These are phyloP conservation scores for Hypoxylon sp. DNA, from an alignment of 2,329 filamentous ascomycete genomes.

Conservation along the genomic window DNA sequence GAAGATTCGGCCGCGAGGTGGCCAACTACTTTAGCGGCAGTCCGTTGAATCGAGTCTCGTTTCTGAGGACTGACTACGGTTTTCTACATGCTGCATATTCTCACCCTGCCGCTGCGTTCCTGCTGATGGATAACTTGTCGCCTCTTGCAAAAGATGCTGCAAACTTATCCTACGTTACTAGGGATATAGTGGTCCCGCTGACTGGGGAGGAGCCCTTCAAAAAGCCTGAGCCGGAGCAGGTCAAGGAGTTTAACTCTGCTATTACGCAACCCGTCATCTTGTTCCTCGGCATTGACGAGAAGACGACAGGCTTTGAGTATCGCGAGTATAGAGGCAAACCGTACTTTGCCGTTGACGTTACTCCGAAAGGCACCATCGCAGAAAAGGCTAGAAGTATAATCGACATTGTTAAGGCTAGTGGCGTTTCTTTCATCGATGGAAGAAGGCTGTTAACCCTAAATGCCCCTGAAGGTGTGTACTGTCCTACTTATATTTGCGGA, in stretches of 20 bases:
- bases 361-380: conserved; percentile 75
- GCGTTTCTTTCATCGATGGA: conserved; percentile 76
- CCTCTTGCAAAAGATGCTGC: conserved; percentile 76
- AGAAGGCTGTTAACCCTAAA: conserved; percentile 60
- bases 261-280: conserved; percentile 78
- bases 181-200: conserved; percentile 77
- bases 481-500: neutral
- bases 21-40: conserved; percentile 88
- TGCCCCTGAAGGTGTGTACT: conserved; percentile 62
- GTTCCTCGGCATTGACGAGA: conserved; percentile 87
- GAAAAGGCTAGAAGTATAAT: conserved; percentile 75
- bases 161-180: conserved; percentile 77
- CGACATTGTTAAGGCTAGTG: conserved; percentile 69
- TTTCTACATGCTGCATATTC: conserved; percentile 78
- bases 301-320: conserved; percentile 67
- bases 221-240: conserved; percentile 78
- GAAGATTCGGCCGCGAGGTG: conserved; percentile 83
- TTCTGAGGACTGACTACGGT: conserved; percentile 77
- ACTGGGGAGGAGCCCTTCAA: conserved; percentile 80
- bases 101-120: conserved; percentile 77
- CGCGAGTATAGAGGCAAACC: conserved; percentile 83
- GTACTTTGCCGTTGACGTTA: conserved; percentile 92
- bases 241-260: conserved; percentile 81
- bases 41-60: conserved; percentile 83
- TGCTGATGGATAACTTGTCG: conserved; percentile 83